Percentiles rank a stretch among this genome's conserved stretches.
These are phyloP conservation scores for Barnettozyma siamensis DNA, from an alignment of 805 yeast species.

Conservation along the genomic window DNA sequence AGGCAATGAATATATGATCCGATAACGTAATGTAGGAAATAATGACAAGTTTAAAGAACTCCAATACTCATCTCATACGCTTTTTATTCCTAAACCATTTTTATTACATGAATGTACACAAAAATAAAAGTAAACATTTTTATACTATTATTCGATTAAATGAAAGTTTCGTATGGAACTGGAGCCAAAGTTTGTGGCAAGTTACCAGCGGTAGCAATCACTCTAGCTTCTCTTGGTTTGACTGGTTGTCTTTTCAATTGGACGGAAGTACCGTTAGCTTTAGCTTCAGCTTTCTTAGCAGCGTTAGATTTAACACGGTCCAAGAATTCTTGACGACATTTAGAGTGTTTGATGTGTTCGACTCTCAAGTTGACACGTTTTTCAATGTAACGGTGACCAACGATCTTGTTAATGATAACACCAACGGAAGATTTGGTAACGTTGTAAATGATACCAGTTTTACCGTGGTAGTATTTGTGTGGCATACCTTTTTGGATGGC, in stretches of 20 bases:
- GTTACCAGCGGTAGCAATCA: conserved; percentile 75
- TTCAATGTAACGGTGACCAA: conserved; percentile 98
- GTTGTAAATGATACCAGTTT: conserved; percentile 98
- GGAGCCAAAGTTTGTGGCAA: conserved; percentile 97
- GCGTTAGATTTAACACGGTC: conserved; percentile 98
- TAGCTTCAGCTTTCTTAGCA: conserved; percentile 89
- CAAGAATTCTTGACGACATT: conserved; percentile 98
- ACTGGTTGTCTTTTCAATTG: conserved; percentile 98
- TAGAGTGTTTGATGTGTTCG: conserved; percentile 99
- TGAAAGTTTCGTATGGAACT: conserved; percentile 99
- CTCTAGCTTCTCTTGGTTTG: conserved; percentile 91
- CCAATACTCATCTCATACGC: too few relatives aligned
- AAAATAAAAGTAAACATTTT: conserved; percentile 16
- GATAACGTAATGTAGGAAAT: too few relatives aligned
- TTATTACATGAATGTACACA: conserved; percentile 18
- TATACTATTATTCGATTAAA: conserved; percentile 46
- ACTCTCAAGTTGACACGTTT: conserved; percentile 98
- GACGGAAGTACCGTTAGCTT: conserved; percentile 86
- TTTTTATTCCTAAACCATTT: conserved; percentile 1
- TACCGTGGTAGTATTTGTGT: conserved; percentile 99
- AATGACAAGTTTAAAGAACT: too few relatives aligned
- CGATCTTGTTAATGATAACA: conserved; percentile 96
- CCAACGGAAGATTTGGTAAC: conserved; percentile 98
- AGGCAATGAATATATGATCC: too few relatives aligned
- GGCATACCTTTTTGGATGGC: conserved; percentile 99